Evolutionary conservation across 2,329 filamentous ascomycete species (phyloP), one percentile per base, ranked within the genome.

Genomic region (Passalora sequoiae): DNA sequence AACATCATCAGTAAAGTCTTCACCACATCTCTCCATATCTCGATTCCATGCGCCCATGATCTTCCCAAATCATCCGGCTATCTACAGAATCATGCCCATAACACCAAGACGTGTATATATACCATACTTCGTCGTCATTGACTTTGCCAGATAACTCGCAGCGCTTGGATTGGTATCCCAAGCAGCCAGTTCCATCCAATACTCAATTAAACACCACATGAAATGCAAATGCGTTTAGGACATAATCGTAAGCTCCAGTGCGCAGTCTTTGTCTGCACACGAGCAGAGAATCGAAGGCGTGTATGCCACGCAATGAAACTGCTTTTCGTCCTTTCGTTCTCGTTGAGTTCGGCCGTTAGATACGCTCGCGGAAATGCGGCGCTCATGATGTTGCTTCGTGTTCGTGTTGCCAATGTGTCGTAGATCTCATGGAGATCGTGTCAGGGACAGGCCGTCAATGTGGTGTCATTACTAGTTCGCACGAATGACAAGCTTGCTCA

Each of bases 401-500:
- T 6, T 27, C 12, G 12, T 27, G 12, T 12, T 17, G 6, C 15
- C 19, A n/a, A 21, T n/a, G 19, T 22, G 4, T 24, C 33, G 6
- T 36, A 15, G 33, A n/a, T 36, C 17, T 20, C n/a, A n/a, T n/a
- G n/a, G n/a, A n/a, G n/a, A n/a, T n/a, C n/a, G n/a, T n/a, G n/a
- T n/a, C n/a, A n/a, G n/a, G n/a, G n/a, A n/a, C n/a, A n/a, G n/a
- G n/a, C n/a, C n/a, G n/a, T n/a, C n/a, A n/a, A n/a, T n/a, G n/a
- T 36, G 15, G 16, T 29, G 29, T 6, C n/a, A 13, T 15, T 13
- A n/a, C 37, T 60, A 94, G 72, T 94, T 94, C 61, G 91, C 86
- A 59, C 91, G 88, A 67, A 96, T 95, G 65, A 96, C 89, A 61
- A 97, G 80, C 71, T 94, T 94, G 27, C 89, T 94, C 57, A 96